A percentile compares a stretch with the other conserved stretches of the same genome.
Evolutionary conservation across 2,329 filamentous ascomycete genomes (phyloP).

Genomic region (Byssoonygena ceratinophila): DNA sequence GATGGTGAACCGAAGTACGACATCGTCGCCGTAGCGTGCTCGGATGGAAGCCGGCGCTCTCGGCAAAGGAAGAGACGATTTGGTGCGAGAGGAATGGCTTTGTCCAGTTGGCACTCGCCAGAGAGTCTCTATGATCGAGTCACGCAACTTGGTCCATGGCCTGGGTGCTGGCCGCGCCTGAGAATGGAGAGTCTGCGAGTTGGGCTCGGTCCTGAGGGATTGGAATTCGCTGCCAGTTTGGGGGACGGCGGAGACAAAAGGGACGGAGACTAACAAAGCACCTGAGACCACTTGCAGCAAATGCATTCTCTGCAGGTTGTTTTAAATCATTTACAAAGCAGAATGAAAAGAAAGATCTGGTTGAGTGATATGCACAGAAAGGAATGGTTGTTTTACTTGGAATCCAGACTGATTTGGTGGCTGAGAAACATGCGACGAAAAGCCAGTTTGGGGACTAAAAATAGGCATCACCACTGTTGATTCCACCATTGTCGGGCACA

Average conservation of each 20-base stretch:
- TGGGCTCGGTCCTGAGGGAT: constrained; percentile 18
- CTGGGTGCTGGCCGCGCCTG: constrained; percentile 22
- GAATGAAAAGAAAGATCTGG: neutral
- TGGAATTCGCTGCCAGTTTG: constrained; percentile 9
- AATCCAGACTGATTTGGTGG: too few species aligned
- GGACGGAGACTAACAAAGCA: constrained; percentile 3
- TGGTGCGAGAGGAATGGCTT: constrained; percentile 18
- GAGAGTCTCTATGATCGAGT: constrained; percentile 36
- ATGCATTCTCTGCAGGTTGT: constrained; percentile 8
- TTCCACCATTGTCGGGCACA: too few species aligned
- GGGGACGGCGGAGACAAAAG: constrained; percentile 12
- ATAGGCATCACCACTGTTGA: too few species aligned
- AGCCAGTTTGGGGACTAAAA: too few species aligned
- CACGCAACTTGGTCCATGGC: constrained; percentile 32
- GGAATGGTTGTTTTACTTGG: neutral
- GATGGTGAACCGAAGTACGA: constrained; percentile 80
- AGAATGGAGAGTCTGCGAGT: constrained; percentile 25
- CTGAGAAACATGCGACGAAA: too few species aligned
- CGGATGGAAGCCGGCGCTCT: constrained; percentile 31
- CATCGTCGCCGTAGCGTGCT: constrained; percentile 59
- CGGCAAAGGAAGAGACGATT: constrained; percentile 16
- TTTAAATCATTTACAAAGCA: neutral
- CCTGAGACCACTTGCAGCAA: constrained; percentile 2
- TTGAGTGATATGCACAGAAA: neutral
- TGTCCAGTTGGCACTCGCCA: constrained; percentile 30